A percentile compares a stretch with the other conserved stretches of the same genome.
Evolutionary conservation across 805 yeast genomes (phyloP).

Genomic region (Ogataea pilisensis): DNA sequence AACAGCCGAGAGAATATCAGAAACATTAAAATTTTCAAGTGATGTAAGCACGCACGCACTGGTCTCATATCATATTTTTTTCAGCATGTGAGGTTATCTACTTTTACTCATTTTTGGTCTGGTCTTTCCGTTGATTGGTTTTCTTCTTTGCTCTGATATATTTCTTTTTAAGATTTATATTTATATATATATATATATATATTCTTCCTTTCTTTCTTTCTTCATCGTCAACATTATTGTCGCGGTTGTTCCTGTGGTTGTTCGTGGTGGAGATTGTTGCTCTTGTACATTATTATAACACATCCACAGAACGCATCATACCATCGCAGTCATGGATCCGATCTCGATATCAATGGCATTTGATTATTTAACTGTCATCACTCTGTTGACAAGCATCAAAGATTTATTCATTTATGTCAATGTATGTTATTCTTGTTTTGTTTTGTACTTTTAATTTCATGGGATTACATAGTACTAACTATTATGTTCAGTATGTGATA

Average conservation of each 20-base stretch:
- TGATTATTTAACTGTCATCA: slow-evolving; percentile 6
- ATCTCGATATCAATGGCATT: background rate
- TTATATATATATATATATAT: too few relatives aligned
- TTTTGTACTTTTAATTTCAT: background rate
- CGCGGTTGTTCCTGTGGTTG: background rate
- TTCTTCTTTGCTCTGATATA: background rate
- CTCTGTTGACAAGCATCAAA: slow-evolving; percentile 3
- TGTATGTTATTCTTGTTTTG: background rate
- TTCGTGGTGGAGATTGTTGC: background rate
- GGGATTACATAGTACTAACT: background rate
- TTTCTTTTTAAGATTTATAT: background rate
- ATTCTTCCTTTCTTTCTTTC: background rate
- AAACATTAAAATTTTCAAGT: background rate
- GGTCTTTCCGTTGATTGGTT: background rate
- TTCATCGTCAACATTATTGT: too few relatives aligned
- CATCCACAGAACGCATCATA: too few relatives aligned
- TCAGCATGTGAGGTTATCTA: background rate
- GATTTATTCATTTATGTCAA: slow-evolving; percentile 3
- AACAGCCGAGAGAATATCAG: too few relatives aligned
- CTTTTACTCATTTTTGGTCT: too few relatives aligned
- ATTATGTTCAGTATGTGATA: slow-evolving; percentile 13
- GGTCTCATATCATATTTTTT: too few relatives aligned
- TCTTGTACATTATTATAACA: too few relatives aligned
- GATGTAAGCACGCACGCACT: background rate
- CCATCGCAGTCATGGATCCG: too few relatives aligned